Evolutionary conservation across 2,329 filamentous ascomycete species (phyloP), one percentile per base, ranked within the genome.

Genomic region (Phialocephala sp.): DNA sequence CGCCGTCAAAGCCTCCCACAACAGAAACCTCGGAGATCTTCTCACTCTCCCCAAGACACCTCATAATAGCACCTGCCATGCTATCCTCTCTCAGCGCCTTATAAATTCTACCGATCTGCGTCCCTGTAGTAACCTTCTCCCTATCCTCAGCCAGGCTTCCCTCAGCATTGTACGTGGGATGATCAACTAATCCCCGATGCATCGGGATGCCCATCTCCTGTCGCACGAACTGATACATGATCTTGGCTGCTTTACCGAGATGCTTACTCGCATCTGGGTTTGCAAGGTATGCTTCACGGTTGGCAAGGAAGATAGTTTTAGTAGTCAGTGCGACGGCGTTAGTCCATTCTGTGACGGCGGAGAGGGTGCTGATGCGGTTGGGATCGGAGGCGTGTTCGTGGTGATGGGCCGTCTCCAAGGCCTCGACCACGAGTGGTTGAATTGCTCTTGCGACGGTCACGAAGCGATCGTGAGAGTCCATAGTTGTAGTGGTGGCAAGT

Each of bases 161-260:
- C 14, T 24, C 52, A 37, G 24, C 22, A 1, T 45, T 59, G n/a
- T 35, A 47, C 11, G 55, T 64, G 18, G 64, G 64, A 59, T 66
- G 64, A 35, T 68, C 64, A 32, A 68, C 59, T 5, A 66, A 35
- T 18, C 64, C 64, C 6, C 41, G 45, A 59, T 66, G 60, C 47
- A 66, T 58, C 11, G 64, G 60, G 8, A 68, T 59, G 1, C 27
- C 36, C 6, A 68, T 36, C 1, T 60, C 61, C 2, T 47, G 18
- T 15, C 66, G 27, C 12, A 68, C 61, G 37, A 65, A 65, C 12
- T 20, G 4, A 54, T 72, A 71, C 58, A 71, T 67, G 2, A 35
- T 52, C 41, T 60, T 68, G 36, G 68, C 67, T 9, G 66, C 65
- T 22, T 43, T 35, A 1, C 68, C 68, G 0, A 72, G 63, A 52